Evolutionary conservation across 2,329 filamentous ascomycete species (phyloP).

Genomic region (Nakataea oryzae): DNA sequence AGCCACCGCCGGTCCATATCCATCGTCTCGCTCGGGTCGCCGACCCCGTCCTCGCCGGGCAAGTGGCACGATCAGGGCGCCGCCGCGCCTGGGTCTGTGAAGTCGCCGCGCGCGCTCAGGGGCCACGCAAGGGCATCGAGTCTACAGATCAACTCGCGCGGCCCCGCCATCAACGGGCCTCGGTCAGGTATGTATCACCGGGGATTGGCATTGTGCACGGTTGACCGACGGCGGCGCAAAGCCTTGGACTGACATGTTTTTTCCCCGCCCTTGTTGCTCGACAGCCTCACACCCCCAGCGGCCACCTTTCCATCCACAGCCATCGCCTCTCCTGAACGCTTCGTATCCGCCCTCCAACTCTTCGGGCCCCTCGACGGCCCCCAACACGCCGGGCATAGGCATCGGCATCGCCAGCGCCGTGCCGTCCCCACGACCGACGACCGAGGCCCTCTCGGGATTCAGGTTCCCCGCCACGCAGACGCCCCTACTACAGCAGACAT

Average conservation of each 20-base stretch:
- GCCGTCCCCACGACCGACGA: slow-evolving; percentile 26
- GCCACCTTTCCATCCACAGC: slow-evolving; percentile 28
- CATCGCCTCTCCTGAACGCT: slow-evolving; percentile 42
- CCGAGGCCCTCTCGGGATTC: slow-evolving; percentile 42
- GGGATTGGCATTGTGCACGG: neutral
- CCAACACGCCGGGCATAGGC: slow-evolving; percentile 30
- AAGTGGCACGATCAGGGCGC: slow-evolving; percentile 12
- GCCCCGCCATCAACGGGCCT: slow-evolving; percentile 30
- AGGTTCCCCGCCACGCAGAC: slow-evolving; percentile 42
- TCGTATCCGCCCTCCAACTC: slow-evolving; percentile 36
- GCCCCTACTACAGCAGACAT: slow-evolving; percentile 18
- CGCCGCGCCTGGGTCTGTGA: slow-evolving; percentile 27
- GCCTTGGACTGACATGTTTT: neutral
- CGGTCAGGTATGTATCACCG: slow-evolving; percentile 23
- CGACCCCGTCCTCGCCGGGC: slow-evolving; percentile 33
- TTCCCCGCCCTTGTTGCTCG: too few species aligned
- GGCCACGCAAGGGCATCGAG: slow-evolving; percentile 73
- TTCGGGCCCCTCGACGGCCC: slow-evolving; percentile 30
- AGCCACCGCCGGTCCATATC: slow-evolving; percentile 68
- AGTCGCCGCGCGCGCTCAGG: slow-evolving; percentile 41
- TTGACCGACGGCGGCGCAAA: too few species aligned
- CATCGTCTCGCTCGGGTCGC: slow-evolving; percentile 66
- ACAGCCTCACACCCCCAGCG: slow-evolving; percentile 30
- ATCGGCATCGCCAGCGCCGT: slow-evolving; percentile 17
- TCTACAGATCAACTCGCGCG: slow-evolving; percentile 58